phyloP scores from a whole-genome alignment of 2,329 filamentous ascomycete species.

The Trichoderma arundinaceum region DNA sequence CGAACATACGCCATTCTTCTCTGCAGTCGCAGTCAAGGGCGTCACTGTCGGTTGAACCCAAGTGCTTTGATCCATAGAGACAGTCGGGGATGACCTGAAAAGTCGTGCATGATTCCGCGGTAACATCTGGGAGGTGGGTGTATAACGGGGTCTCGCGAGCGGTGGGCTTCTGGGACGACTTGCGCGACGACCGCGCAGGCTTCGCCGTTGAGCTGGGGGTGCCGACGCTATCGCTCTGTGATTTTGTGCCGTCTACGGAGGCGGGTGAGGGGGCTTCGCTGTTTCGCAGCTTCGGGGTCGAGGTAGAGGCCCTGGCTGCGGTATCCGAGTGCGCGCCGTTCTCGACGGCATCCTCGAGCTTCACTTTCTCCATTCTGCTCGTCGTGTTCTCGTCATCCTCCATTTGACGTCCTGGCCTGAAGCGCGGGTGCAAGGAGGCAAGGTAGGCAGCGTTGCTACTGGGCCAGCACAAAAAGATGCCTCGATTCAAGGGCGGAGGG shows the following conservation, averaged over 20 bases:
- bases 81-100: constrained; percentile 87
- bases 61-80: constrained; percentile 87
- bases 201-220: constrained; percentile 56
- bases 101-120: constrained; percentile 71
- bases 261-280: constrained; percentile 45
- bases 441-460: constrained; percentile 3
- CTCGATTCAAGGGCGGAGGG: constrained; percentile 8
- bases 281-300: constrained; percentile 43
- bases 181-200: constrained; percentile 74
- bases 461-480: not conserved
- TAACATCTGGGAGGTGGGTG: constrained; percentile 76
- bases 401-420: constrained; percentile 40
- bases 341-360: constrained; percentile 49
- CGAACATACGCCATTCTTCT: constrained; percentile 87
- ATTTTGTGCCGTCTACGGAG: constrained; percentile 54
- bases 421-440: constrained; percentile 5
- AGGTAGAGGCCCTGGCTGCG: constrained; percentile 49
- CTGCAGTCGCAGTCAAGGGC: constrained; percentile 92
- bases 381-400: constrained; percentile 51
- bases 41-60: constrained; percentile 90
- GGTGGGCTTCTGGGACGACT: constrained; percentile 69
- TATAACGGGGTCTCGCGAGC: constrained; percentile 70
- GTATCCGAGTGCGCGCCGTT: constrained; percentile 50
- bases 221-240: constrained; percentile 54
- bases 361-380: constrained; percentile 52